Evolutionary conservation across 2,329 filamentous ascomycete genomes (phyloP), one percentile per base, ranked within the genome.

Genomic region (Huntiella decipiens): DNA sequence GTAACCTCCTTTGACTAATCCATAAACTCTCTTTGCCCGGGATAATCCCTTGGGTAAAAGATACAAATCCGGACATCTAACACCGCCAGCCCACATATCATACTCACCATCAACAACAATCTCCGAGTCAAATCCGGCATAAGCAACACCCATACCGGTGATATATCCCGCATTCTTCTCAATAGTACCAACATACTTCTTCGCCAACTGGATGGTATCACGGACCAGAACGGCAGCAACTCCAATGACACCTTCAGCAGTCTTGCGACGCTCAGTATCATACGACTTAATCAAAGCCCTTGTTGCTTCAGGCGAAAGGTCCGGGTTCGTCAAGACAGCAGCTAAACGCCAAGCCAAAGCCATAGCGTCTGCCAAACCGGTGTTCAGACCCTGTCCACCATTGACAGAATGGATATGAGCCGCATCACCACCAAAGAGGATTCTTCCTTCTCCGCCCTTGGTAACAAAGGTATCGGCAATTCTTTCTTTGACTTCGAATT

Each of bases 341-440:
- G 54, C 62, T 0, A 74, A 53, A 33, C 73, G 71, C 70, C 71
- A 75, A 6, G 63, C 64, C 1, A 75, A 54, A 38, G 67, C 69
- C 22, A 73, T 67, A 0, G 70, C 68, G 53, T 75, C 71, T 4
- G 68, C 65, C 31, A 74, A 63, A 3, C 72, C 71, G 0, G 71
- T 74, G 52, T 76, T 76, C 52, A 75, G 62, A 0, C 73, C 72
- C 51, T 74, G 71, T 0, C 70, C 72, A 0, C 70, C 71, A 6
- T 70, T 68, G 33, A 70, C 68, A 1, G 63, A 70, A 48, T 74
- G 69, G 2, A 70, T 70, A 46, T 76, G 71, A 1, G 68, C 70
- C 0, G 71, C 70, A 46, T 76, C 73, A 3, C 72, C 72, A 5
- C 66, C 69, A 0, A 75, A 57, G 38, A 74, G 63, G 4, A 69